Percentiles rank a stretch among this genome's conserved stretches.
Conservation (phyloP, 2,329 filamentous ascomycete genomes). For the Periconia sp. region DNA sequence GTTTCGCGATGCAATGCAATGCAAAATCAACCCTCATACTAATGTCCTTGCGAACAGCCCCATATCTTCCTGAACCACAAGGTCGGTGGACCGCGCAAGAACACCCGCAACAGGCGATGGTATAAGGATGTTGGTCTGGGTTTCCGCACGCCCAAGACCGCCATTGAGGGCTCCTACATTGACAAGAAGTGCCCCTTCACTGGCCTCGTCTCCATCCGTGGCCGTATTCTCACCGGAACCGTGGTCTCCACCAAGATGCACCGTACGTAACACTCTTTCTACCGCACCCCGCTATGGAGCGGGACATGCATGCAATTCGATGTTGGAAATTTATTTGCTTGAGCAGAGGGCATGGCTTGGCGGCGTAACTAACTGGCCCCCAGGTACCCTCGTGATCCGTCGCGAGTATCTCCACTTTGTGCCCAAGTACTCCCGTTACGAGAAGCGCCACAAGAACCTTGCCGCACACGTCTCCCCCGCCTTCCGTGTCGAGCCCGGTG, state of each 20-base stretch:
- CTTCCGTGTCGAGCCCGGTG: slow-evolving; percentile 99
- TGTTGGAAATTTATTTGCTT: neutral
- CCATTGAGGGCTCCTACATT: slow-evolving; percentile 99
- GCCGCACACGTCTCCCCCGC: slow-evolving; percentile 98
- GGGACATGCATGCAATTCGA: neutral
- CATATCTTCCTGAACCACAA: slow-evolving; percentile 99
- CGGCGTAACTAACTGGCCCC: slow-evolving; percentile 16
- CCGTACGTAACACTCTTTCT: slow-evolving; percentile 55
- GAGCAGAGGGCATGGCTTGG: slow-evolving; percentile 8
- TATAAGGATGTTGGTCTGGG: slow-evolving; percentile 99
- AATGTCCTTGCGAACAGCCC: slow-evolving; percentile 64
- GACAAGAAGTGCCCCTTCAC: slow-evolving; percentile 99
- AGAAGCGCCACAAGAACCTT: slow-evolving; percentile 99
- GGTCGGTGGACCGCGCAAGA: slow-evolving; percentile 65
- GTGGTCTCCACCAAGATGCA: slow-evolving; percentile 99
- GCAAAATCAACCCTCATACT: slow-evolving; percentile 22
- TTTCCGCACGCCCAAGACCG: slow-evolving; percentile 97
- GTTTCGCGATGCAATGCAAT: slow-evolving; percentile 11
- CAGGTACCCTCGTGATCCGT: slow-evolving; percentile 87
- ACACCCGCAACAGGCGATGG: slow-evolving; percentile 70
- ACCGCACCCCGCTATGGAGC: neutral
- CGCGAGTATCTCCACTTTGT: slow-evolving; percentile 99
- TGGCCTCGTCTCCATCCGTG: slow-evolving; percentile 98
- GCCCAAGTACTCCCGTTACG: slow-evolving; percentile 99
- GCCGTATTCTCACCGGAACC: slow-evolving; percentile 98